These are phyloP conservation scores for Nepenthes gracilis DNA, from an alignment of 148 eudicot genomes.

Conservation along the genomic window DNA sequence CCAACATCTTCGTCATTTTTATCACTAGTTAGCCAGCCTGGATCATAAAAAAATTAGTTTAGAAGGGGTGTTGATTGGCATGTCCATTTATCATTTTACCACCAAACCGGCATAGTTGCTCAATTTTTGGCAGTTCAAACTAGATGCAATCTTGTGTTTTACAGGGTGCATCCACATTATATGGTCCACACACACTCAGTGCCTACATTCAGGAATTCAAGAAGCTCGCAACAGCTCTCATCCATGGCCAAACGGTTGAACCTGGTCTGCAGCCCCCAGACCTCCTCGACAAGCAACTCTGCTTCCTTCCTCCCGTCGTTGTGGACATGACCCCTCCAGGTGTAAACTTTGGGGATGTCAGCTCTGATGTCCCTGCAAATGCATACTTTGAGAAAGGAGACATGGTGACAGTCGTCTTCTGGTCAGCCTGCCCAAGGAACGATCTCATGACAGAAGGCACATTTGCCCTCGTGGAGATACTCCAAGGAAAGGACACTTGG, in stretches of 20 bases:
- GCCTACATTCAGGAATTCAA: constrained; percentile 90
- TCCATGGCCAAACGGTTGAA: constrained; percentile 31
- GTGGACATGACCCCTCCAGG: constrained; percentile 62
- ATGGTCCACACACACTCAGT: constrained; percentile 81
- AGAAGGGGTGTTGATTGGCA: too few relatives aligned
- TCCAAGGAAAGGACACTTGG: constrained; percentile 57
- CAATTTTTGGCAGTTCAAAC: background rate
- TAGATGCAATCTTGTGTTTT: background rate
- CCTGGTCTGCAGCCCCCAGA: constrained; percentile 86
- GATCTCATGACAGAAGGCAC: constrained; percentile 95
- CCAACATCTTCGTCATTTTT: too few relatives aligned
- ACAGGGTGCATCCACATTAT: constrained; percentile 94
- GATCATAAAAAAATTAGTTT: too few relatives aligned
- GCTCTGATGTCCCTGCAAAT: constrained; percentile 46
- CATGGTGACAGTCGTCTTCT: constrained; percentile 46
- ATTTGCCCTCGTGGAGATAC: constrained; percentile 65
- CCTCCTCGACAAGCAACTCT: constrained; percentile 66
- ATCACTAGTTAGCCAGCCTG: too few relatives aligned
- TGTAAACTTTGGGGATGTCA: constrained; percentile 52
- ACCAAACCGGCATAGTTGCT: background rate
- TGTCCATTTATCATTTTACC: background rate
- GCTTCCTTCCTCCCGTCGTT: constrained; percentile 70
- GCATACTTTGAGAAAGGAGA: constrained; percentile 64
- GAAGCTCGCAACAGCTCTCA: constrained; percentile 62
- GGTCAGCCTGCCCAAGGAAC: constrained; percentile 92